Evolutionary conservation across 1,284 basidiomycete genomes (phyloP), one percentile per base, ranked within the genome.

Genomic region (Mycena sp.): DNA sequence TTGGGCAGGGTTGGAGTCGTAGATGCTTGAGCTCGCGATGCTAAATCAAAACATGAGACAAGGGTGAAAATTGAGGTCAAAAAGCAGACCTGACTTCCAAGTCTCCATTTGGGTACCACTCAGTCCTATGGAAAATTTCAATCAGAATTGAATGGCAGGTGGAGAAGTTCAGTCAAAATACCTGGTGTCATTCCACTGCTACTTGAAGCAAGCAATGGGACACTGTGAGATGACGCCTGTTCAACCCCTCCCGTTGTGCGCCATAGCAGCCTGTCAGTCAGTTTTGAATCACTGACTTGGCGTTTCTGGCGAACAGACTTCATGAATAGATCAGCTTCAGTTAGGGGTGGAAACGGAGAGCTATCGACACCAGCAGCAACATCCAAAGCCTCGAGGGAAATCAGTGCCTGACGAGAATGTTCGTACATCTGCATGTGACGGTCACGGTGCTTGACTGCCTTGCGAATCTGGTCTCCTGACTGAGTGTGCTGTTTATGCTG

Each of bases 241-340:
- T n/a, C 38, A 28, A 14, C 16, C 14, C 26, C 19, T 14, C 45
- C 55, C 7, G 25, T 50, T 14, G 67, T 63, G 19, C 53, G 5
- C 58, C 57, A 71, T 7, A 69, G 51, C 6, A 43, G 29, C 14
- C 71, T 70, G 50, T 72, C 70, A 6, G 38, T 55, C 7, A 12
- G 43, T 29, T 37, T 37, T 4, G 71, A 72, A 17, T 69, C 70
- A 3, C 72, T 71, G 14, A 71, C 35, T 0, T 23, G 44, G 6
- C 63, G 65, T 50, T 69, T 70, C 6, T 58, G 10, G 26, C 67
- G 52, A 4, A 69, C 67, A 2, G 69, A 44, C 40, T 66, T 65
- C 19, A 68, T 65, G 40, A 53, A 60, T 2, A 69, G 66, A 52
- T 72, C 71, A 21, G 62, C 30, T 16, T 61, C 16, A 6, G 64